A percentile compares a stretch with the other conserved stretches of the same genome.
phyloP scores from a whole-genome alignment of 202 grass and related monocot species.

The Zoysia matrella region DNA sequence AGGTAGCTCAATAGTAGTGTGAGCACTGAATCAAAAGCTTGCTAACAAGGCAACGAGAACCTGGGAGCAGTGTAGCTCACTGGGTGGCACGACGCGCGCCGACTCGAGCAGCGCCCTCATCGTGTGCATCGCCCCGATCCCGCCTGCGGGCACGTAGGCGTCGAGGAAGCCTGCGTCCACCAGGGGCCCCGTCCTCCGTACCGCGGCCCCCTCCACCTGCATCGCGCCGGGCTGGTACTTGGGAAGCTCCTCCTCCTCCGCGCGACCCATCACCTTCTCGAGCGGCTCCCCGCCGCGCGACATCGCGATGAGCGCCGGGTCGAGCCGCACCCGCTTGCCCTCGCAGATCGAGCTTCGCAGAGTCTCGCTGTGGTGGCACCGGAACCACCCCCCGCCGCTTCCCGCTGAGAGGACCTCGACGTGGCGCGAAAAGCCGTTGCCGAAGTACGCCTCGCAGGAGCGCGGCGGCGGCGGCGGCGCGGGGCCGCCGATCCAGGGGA shows the following conservation, averaged over 20 bases:
- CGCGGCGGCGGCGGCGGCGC: constrained; percentile 35
- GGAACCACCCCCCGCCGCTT: constrained; percentile 68
- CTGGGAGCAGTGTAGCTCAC: constrained; percentile 76
- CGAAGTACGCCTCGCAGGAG: constrained; percentile 96
- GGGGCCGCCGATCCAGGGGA: constrained; percentile 59
- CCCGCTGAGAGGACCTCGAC: constrained; percentile 51
- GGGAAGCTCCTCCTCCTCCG: constrained; percentile 87
- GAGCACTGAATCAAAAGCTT: neutral
- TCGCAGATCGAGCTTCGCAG: constrained; percentile 88
- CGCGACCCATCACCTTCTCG: constrained; percentile 74
- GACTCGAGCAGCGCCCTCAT: constrained; percentile 84
- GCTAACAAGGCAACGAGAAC: constrained; percentile 48
- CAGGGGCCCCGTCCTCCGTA: constrained; percentile 41
- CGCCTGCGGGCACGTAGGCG: constrained; percentile 51
- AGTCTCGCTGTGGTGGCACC: constrained; percentile 86
- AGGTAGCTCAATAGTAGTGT: neutral
- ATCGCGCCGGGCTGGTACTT: constrained; percentile 69
- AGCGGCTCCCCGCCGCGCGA: constrained; percentile 85
- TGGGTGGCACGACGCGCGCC: constrained; percentile 58
- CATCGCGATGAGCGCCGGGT: constrained; percentile 74
- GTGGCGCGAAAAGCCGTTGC: constrained; percentile 79
- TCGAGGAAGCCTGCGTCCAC: constrained; percentile 66
- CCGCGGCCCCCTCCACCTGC: constrained; percentile 59
- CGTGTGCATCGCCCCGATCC: constrained; percentile 61
- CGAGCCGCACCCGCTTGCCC: constrained; percentile 73